Evolutionary conservation across 202 grass and related monocot species (phyloP), one percentile per base, ranked within the genome.

Genomic region (Zizania palustris): DNA sequence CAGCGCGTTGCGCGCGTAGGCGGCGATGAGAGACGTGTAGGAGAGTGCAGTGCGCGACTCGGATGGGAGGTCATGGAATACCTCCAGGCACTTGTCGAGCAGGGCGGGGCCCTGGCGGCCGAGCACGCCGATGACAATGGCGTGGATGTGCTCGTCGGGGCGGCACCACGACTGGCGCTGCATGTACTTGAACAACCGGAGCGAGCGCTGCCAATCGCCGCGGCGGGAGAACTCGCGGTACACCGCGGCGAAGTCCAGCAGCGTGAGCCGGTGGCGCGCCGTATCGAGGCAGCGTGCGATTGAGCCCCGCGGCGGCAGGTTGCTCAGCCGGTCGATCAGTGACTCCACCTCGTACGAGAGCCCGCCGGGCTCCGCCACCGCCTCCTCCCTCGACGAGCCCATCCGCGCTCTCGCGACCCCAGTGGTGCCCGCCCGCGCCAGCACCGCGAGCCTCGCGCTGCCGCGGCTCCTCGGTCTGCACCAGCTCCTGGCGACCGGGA

Each of bases 141-240:
- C 90, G 71, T 93, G 86, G 75, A 97, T 97, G 84, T 93, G 93
- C 82, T 97, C 88, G 86, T 97, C 91, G 82, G 90, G 93, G 71
- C 88, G 88, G 88, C 93, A 97, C 90, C 93, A 97, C 3, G 88
- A 77, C 65, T 93, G 90, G 63, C 90, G 86, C 84, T 89, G 83
- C 90, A 91, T 97, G 82, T 97, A 97, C 75, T 97, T 97, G 93
- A 97, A 97, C 40, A 97, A 90, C 13, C 90, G 90, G 63, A 93
- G 60, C 39, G 86, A 97, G 40, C 90, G 88, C 84, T 97, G 93
- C 93, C 90, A 97, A 79, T 97, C 93, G 12, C 93, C 93, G 43
- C 85, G 83, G 7, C 88, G 77, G 35, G 93, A 92, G 77, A 97
- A 93, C 83, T 93, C 93, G 63, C 88, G 85, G 86, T 87, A 97